Evolutionary conservation across 1,139 yeast species (phyloP), one percentile per base, ranked within the genome.

Genomic region (Ogataea hybrid): DNA sequence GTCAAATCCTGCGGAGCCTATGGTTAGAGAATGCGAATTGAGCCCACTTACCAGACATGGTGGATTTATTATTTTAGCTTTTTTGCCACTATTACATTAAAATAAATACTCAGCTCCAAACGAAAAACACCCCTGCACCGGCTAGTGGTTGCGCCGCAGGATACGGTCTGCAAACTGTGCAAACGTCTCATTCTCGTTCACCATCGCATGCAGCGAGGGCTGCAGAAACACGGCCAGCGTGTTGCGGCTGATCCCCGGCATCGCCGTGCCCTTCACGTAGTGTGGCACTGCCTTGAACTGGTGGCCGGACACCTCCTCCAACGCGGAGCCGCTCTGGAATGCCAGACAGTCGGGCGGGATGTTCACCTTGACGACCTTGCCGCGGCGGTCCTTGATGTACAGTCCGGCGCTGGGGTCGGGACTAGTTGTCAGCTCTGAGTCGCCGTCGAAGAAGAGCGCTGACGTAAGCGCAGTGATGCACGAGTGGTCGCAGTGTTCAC

Each of bases 1-100:
- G 70, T 92, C 98, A 65, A 90, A 92, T 44, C 97, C 98, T 28
- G 97, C 89, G 48, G 89, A 80, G 51, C 76, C 79, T 67, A 63
- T 21, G 18, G 32, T 38, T 48, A 37, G 33, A 20, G 11, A n/a
- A 2, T 8, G 6, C 18, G 12, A 36, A 36, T 32, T 32, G 39
- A 5, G 12, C 2, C 20, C 12, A 39, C 42, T 39, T 39, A 39
- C 42, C 42, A 33, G 42, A 50, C 28, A 35, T 42, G 35, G 8
- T 29, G n/a, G 15, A 14, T 18, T 16, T 14, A 14, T 12, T 27
- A 17, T 32, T 15, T 10, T 33, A 18, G 25, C 12, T 28, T 33
- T 38, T 33, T 39, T 39, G 42, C 42, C 42, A 39, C 42, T 29
- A 12, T 15, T 12, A n/a, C 23, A 5, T 25, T 11, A 15, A 28